A percentile compares a stretch with the other conserved stretches of the same genome.
Conservation (phyloP, 2,329 filamentous ascomycete genomes). For the Pseudogymnoascus sp. region DNA sequence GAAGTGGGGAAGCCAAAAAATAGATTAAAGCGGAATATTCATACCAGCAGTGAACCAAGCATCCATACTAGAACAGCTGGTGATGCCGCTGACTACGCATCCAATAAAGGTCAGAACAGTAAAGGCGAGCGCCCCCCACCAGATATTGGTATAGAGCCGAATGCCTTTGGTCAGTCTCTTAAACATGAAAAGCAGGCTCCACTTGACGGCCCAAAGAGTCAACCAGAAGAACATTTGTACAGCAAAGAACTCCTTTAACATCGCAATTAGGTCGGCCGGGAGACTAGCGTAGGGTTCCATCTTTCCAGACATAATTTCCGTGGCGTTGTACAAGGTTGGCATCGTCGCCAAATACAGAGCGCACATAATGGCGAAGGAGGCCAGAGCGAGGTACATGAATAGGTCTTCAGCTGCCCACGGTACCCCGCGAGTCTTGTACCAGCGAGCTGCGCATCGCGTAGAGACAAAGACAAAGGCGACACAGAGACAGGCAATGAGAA, state of each 20-base stretch:
- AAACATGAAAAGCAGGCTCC: conserved; percentile 7
- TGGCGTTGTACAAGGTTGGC: conserved; percentile 28
- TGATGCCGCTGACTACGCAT: conserved; percentile 29
- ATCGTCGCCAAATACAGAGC: conserved; percentile 30
- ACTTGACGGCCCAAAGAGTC: conserved; percentile 7
- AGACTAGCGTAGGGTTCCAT: conserved; percentile 24
- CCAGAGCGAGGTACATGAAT: conserved; percentile 13
- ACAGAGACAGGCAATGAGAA: conserved; percentile 13
- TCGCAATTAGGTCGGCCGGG: conserved; percentile 24
- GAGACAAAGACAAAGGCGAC: conserved; percentile 11
- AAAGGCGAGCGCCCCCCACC: conserved; percentile 6
- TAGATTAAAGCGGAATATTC: background rate
- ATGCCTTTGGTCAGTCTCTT: background rate
- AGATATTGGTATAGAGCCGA: conserved; percentile 1
- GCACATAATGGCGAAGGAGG: conserved; percentile 24
- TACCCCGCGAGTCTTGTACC: conserved; percentile 10
- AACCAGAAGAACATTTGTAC: conserved; percentile 10
- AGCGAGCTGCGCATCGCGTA: conserved; percentile 12
- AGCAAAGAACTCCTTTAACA: conserved; percentile 31
- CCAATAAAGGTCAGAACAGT: conserved; percentile 28
- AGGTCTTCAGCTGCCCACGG: conserved; percentile 14
- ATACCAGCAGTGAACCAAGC: conserved; percentile 27
- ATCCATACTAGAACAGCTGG: conserved; percentile 28
- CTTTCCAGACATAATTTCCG: conserved; percentile 19
- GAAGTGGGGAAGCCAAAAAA: background rate